A percentile compares a stretch with the other conserved stretches of the same genome.
Evolutionary conservation across 495 filamentous ascomycete genomes (phyloP).

Genomic region (Podospora anserina): DNA sequence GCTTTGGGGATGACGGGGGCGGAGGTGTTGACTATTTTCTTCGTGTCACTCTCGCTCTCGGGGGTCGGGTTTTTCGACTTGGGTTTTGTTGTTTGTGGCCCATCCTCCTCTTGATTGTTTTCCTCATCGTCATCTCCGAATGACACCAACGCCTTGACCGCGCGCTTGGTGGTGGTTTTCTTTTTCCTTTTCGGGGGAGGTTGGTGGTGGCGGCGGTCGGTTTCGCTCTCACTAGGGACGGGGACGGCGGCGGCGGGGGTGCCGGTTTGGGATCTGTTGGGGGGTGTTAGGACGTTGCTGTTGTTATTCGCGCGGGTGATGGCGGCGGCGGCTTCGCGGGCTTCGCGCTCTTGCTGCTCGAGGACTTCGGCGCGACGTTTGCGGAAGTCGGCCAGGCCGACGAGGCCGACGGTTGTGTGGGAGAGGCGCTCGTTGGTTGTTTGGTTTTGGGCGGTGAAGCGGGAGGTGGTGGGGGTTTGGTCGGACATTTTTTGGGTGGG

Average conservation of each 20-base stretch:
- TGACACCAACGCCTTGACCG: slow-evolving; percentile 40
- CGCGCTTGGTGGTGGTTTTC: slow-evolving; percentile 26
- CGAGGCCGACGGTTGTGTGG: slow-evolving; percentile 88
- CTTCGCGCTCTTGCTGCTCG: slow-evolving; percentile 85
- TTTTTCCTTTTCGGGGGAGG: slow-evolving; percentile 34
- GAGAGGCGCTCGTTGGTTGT: slow-evolving; percentile 89
- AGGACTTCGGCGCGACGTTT: slow-evolving; percentile 93
- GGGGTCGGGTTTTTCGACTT: background rate
- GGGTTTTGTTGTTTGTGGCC: slow-evolving; percentile 39
- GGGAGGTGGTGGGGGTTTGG: slow-evolving; percentile 37
- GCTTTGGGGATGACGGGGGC: slow-evolving; percentile 70
- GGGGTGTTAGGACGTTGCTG: slow-evolving; percentile 23
- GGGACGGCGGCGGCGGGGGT: slow-evolving; percentile 36
- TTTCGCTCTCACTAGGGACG: slow-evolving; percentile 30
- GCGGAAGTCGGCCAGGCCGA: slow-evolving; percentile 89
- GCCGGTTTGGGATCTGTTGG: slow-evolving; percentile 38
- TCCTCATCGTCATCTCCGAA: slow-evolving; percentile 42
- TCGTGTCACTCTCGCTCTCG: background rate
- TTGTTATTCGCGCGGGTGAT: slow-evolving; percentile 26
- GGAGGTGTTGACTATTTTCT: slow-evolving; percentile 55
- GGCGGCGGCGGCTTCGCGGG: slow-evolving; percentile 59
- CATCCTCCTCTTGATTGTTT: slow-evolving; percentile 24
- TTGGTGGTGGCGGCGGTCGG: slow-evolving; percentile 45
- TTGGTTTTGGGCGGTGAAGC: slow-evolving; percentile 75
- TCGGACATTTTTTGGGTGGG: slow-evolving; percentile 31